Base-by-base conservation (phyloP, 108 stramenopile genomes). In the Bacterosira constricta region DNA sequence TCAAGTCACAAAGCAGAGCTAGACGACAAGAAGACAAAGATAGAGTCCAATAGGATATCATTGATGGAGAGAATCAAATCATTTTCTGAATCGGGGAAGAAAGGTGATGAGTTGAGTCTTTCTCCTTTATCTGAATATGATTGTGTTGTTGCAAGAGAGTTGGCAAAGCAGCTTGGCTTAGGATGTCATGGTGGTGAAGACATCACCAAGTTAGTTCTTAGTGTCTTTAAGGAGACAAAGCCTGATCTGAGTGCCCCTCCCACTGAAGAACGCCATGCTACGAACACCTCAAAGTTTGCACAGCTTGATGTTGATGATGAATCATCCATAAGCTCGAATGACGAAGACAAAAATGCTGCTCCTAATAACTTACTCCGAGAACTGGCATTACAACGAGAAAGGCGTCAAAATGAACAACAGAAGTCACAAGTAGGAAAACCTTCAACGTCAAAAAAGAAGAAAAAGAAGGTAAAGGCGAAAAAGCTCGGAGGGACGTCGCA, bases 321-420 rank as follows among this genome's bases (percentile, higher is more conserved):
- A 6, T 64, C 69, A 32, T 85, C 79, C 44, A 61, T 58, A 32
- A 54, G 44, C 41, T 53, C 68, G 73, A 63, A 83, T 29, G 49
- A 63, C 18, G 51, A 49, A 6, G 74, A 67, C 26, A 70, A 81
- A 12, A 71, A 65, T 23, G 67, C 66, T 34, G 51, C 54, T 25
- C 64, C 39, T 20, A 59, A 36, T 35, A 82, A 77, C 39, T 34
- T 88, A 18, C 80, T 91, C 4, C 76, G 73, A 9, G 55, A 77
- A 55, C 64, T 94, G 21, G 93, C 93, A 10, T 67, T 69, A 21
- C 89, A 90, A 66, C 73, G 93, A 64, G 64, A 62, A 25, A 55
- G 75, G 35, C 70, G 93, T 29, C 64, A 75, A 41, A 50, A 32
- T 34, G 35, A 45, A 32, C 51, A 47, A 38, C 39, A 32, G 25